A percentile compares a stretch with the other conserved stretches of the same genome.
phyloP scores from a whole-genome alignment of 345 rosid genomes.

The Populus tremula region DNA sequence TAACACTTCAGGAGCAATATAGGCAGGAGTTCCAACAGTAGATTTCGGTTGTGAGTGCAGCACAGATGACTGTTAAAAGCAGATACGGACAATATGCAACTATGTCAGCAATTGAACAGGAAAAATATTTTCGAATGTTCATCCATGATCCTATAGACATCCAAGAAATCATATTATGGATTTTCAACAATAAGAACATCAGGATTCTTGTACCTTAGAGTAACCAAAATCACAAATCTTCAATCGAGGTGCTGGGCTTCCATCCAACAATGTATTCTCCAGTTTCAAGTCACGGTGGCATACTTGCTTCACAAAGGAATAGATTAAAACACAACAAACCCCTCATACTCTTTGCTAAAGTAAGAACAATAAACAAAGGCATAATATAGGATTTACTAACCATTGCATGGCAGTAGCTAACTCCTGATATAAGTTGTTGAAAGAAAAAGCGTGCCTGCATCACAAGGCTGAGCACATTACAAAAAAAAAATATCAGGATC shows the following conservation, averaged over 20 bases:
- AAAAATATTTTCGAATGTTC: not conserved
- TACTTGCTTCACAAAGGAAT: conserved; percentile 61
- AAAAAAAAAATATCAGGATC: not conserved
- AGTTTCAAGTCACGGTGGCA: conserved; percentile 95
- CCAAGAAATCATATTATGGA: not conserved
- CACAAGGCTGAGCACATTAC: not conserved
- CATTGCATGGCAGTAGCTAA: conserved; percentile 95
- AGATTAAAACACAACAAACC: conserved; percentile 7
- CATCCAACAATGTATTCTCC: conserved; percentile 93
- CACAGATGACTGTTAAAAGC: conserved; percentile 70
- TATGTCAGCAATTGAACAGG: not conserved
- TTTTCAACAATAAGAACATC: not conserved
- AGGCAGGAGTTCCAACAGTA: conserved; percentile 99
- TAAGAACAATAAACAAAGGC: not conserved
- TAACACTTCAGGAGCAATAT: conserved; percentile 97
- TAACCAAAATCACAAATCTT: conserved; percentile 99
- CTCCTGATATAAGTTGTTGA: conserved; percentile 95
- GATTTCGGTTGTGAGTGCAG: conserved; percentile 95
- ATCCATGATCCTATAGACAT: not conserved
- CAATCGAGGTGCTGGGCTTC: conserved; percentile 90
- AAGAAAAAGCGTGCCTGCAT: conserved; percentile 94
- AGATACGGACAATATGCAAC: conserved; percentile 9
- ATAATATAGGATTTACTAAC: conserved; percentile 33
- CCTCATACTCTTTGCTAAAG: conserved; percentile 3
- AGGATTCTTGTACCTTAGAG: conserved; percentile 64